Evolutionary conservation across 2,329 filamentous ascomycete species (phyloP).

Genomic region (Amylocarpus encephaloides): DNA sequence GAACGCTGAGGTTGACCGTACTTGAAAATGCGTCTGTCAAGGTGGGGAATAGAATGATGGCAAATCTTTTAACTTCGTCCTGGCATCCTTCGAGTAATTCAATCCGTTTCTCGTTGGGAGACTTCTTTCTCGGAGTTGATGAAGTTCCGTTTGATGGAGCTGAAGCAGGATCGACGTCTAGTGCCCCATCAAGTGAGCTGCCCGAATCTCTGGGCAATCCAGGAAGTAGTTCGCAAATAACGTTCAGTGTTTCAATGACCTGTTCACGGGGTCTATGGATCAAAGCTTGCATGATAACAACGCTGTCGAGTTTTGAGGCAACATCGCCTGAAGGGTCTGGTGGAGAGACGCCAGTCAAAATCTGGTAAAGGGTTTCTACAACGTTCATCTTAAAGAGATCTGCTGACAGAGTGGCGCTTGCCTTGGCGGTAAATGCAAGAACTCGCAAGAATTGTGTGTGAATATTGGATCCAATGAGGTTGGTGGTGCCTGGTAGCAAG

Average conservation of each 20-base stretch:
- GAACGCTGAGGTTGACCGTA: constrained; percentile 89
- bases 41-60: constrained; percentile 87
- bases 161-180: constrained; percentile 34
- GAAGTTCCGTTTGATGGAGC: constrained; percentile 40
- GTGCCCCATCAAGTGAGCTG: constrained; percentile 38
- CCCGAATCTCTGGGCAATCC: constrained; percentile 55
- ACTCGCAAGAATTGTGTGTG: constrained; percentile 95
- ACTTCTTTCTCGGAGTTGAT: constrained; percentile 43
- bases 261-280: constrained; percentile 94
- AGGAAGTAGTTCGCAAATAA: constrained; percentile 90
- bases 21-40: constrained; percentile 96
- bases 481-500: constrained; percentile 87
- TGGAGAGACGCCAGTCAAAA: constrained; percentile 90
- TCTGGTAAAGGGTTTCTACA: constrained; percentile 95
- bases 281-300: constrained; percentile 96
- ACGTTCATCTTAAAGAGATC: constrained; percentile 95
- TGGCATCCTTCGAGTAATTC: constrained; percentile 78
- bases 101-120: constrained; percentile 73
- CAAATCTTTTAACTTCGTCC: constrained; percentile 81
- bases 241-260: constrained; percentile 93
- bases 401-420: constrained; percentile 78
- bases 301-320: constrained; percentile 84
- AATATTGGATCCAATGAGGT: constrained; percentile 87
- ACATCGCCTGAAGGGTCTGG: constrained; percentile 72
- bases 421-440: constrained; percentile 80